Evolutionary conservation across 1,284 basidiomycete species (phyloP).

Genomic region (Boletus hoseneyae): DNA sequence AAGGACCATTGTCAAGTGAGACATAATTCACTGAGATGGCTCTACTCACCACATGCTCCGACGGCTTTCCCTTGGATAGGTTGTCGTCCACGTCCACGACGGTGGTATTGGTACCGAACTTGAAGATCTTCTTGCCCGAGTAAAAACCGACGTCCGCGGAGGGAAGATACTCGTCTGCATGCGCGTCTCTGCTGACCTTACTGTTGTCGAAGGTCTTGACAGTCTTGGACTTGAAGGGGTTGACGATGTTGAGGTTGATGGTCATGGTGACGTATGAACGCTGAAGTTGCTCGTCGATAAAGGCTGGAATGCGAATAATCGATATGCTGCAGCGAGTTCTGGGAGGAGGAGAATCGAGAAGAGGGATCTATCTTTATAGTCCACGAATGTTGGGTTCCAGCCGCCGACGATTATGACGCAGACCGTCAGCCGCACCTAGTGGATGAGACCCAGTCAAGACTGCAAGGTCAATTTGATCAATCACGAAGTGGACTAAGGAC

Average conservation of each 20-base stretch:
- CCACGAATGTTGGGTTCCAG: conserved; percentile 8
- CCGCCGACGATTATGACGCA: conserved; percentile 3
- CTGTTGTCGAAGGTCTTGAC: conserved; percentile 5
- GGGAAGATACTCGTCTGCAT: not conserved
- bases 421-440: conserved; percentile 19
- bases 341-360: not conserved
- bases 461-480: not conserved
- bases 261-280: conserved; percentile 13
- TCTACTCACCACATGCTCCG: conserved; percentile 10
- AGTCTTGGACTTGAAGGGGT: conserved; percentile 16
- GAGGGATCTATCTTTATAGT: conserved; percentile 10
- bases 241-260: conserved; percentile 13
- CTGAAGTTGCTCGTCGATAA: conserved; percentile 5
- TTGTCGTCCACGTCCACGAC: not conserved
- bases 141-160: not conserved
- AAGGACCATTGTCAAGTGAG: not conserved
- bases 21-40: not conserved
- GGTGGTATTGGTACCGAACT: conserved; percentile 8
- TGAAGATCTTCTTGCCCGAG: conserved; percentile 7
- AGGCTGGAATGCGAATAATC: not conserved
- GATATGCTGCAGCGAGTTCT: conserved; percentile 5
- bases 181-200: not conserved
- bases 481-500: not conserved
- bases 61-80: not conserved
- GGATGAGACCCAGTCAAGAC: conserved; percentile 2